Evolutionary conservation across 108 stramenopile genomes (phyloP), one percentile per base, ranked within the genome.

Genomic region (Stephanodiscus minutulus): DNA sequence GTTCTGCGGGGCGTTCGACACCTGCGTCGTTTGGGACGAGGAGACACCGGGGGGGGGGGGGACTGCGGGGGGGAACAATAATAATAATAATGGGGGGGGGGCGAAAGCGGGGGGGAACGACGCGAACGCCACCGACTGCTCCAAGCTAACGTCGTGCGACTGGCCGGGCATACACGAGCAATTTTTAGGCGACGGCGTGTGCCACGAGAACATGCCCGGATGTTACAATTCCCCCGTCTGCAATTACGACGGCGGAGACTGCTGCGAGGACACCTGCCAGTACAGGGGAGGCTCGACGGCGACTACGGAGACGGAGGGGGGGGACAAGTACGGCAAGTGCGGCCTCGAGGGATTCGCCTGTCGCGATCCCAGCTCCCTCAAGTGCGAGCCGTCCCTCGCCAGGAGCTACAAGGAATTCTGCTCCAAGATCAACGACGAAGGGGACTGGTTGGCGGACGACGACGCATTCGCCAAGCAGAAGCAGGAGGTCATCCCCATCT

Each of bases 211-310:
- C 54, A 71, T 91, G 48, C 80, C 84, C 47, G 95, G 95, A 10
- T 95, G 94, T 69, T 96, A 96, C 88, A 96, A 96, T 79, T 85
- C 91, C 15, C 83, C 67, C 9, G 79, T 90, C 39, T 96, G 96
- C 67, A 76, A 76, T 13, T 96, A 71, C 49, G 96, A 96, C 54
- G 92, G 91, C 2, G 96, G 96, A 8, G 96, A 96, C 81, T 96
- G 96, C 63, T 96, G 96, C 61, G 81, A 89, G 63, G 92, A 91
- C 52, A 87, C 88, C 10, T 94, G 90, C 67, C 5, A 21, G 0
- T 76, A 76, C 50, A 66, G 61, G 9, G 71, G 72, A 0, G 52
- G 15, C 27, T 5, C 1, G 47, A 59, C 68, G 58, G 63, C 17
- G 83, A 77, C 59, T 69, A 65, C 13, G 69, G 10, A 0, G 46